A percentile compares a stretch with the other conserved stretches of the same genome.
These are phyloP conservation scores for Angophora floribunda DNA, from an alignment of 345 rosid genomes.

Conservation along the genomic window DNA sequence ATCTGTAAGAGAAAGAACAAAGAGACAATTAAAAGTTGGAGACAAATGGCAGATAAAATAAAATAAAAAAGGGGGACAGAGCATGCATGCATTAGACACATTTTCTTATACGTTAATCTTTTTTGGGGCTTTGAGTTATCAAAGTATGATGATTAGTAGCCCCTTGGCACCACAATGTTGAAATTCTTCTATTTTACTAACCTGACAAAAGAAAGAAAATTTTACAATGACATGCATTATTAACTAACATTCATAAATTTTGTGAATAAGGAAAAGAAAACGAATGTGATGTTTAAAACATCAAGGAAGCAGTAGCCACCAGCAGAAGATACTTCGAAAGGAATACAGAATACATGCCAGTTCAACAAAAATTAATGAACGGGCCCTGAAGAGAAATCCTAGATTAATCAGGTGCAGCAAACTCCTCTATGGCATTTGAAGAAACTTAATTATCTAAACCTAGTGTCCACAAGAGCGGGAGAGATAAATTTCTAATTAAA, in stretches of 20 bases:
- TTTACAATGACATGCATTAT: not conserved
- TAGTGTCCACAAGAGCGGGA: not conserved
- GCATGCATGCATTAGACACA: not conserved
- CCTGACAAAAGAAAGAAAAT: not conserved
- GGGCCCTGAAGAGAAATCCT: not conserved
- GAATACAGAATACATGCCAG: not conserved
- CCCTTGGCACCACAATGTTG: not conserved
- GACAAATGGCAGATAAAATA: not conserved
- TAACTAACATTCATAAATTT: not conserved
- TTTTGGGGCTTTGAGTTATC: not conserved
- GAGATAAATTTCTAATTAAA: not conserved
- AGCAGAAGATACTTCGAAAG: not conserved
- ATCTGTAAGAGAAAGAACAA: slow-evolving; percentile 33
- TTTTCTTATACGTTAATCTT: not conserved
- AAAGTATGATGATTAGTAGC: not conserved
- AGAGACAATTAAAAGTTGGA: not conserved
- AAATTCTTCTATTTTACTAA: not conserved
- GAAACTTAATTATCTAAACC: not conserved
- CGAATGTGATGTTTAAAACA: not conserved
- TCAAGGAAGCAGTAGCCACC: not conserved
- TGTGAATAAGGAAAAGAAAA: not conserved
- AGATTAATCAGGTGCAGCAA: not conserved
- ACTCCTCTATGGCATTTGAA: not conserved
- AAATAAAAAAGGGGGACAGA: not conserved
- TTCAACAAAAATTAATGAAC: not conserved